Evolutionary conservation across 768 basidiomycete genomes (phyloP), one percentile per base, ranked within the genome.

Genomic region (Goffeauzyma gilvescens): DNA sequence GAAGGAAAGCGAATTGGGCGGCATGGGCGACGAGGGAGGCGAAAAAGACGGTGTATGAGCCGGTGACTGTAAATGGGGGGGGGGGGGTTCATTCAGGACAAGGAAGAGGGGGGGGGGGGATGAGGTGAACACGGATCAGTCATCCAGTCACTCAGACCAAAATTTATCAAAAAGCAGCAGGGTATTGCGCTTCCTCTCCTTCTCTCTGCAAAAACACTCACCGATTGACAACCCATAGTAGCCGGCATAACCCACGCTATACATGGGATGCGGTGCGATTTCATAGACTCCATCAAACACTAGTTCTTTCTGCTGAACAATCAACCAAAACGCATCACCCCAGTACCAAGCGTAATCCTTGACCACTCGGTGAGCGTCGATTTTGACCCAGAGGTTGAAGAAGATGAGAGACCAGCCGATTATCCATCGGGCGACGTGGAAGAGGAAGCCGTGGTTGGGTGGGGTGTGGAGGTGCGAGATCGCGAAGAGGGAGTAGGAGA

Each of bases 291-390:
- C 93, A 59, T 98, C 90, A 55, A 98, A 98, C 2, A 95, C 79
- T 12, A 96, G 71, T 32, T 80, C 63, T 47, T 68, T 55, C 38
- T 66, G 58, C 48, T 62, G 58, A 30, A 65, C 54, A 47, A 62
- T 55, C 41, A 59, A 46, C 59, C 59, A 59, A 42, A 62, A 63
- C 2, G 63, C 57, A 45, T 58, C 57, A 32, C 55, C 87, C 85
- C 85, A 86, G 62, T 87, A 95, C 87, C 86, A 95, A 13, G 87
- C 89, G 52, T 90, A 95, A 57, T 95, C 90, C 55, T 93, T 96
- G 48, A 96, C 87, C 37, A 96, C 85, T 41, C 85, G 74, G 61
- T 98, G 93, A 0, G 93, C 93, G 58, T 96, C 90, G 2, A 81
- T 82, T 61, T 98, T 98, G 49, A 98, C 86, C 87, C 89, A 96